These are phyloP conservation scores for Talaromyces verruculosus DNA, from an alignment of 2,329 filamentous ascomycete genomes.

Conservation along the genomic window DNA sequence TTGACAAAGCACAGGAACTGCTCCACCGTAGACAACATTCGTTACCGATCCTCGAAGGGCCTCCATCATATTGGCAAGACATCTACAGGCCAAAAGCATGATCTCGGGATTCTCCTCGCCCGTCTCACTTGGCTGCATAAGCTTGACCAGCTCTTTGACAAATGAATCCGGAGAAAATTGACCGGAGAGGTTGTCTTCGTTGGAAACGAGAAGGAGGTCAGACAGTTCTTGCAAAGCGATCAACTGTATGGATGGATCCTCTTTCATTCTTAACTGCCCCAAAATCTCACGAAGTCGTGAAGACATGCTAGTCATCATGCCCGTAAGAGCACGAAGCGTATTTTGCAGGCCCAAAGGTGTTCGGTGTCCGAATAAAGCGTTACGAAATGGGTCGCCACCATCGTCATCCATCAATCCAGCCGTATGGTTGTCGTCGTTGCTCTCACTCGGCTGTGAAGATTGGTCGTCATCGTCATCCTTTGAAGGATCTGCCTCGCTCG, in stretches of 20 bases:
- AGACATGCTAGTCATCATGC: conserved; percentile 86
- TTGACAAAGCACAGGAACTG: conserved; percentile 89
- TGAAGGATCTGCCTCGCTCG: conserved; percentile 38
- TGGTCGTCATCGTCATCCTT: conserved; percentile 53
- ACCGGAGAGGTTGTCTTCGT: conserved; percentile 92
- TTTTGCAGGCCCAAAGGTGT: conserved; percentile 68
- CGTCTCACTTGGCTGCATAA: conserved; percentile 90
- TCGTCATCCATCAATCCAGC: conserved; percentile 54
- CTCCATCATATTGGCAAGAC: conserved; percentile 96
- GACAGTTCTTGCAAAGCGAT: conserved; percentile 92
- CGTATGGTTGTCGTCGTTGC: conserved; percentile 60
- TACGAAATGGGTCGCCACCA: conserved; percentile 62
- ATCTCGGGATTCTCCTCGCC: conserved; percentile 92
- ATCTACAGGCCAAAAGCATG: conserved; percentile 94
- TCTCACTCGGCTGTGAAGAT: conserved; percentile 61
- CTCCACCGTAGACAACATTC: conserved; percentile 95
- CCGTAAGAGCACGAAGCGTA: conserved; percentile 81
- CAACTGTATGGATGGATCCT: conserved; percentile 82
- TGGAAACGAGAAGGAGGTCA: conserved; percentile 88
- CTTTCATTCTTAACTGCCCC: conserved; percentile 73
- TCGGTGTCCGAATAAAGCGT: conserved; percentile 64
- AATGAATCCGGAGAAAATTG: conserved; percentile 94
- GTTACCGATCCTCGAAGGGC: conserved; percentile 87
- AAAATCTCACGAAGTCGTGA: conserved; percentile 76
- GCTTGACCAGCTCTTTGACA: conserved; percentile 84